Conservation (phyloP, 257 asterid species). For the Jasminum sambac region DNA sequence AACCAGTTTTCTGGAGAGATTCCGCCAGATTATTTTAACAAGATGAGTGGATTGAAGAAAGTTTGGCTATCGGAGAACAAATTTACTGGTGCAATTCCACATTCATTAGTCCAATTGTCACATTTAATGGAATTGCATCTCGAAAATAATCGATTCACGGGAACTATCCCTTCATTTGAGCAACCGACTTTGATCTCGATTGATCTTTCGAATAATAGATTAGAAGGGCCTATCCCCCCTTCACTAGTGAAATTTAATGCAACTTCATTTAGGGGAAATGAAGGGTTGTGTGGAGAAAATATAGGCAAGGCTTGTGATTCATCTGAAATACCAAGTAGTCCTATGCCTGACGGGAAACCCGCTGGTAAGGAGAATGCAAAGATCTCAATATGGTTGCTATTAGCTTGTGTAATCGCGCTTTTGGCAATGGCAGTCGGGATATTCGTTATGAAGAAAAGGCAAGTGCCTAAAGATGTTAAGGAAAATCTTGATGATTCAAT, state of each 20-base stretch:
- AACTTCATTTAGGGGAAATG: constrained; percentile 50
- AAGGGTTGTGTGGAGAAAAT: constrained; percentile 55
- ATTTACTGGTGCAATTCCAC: constrained; percentile 62
- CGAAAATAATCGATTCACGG: constrained; percentile 64
- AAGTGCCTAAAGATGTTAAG: constrained; percentile 7
- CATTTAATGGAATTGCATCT: constrained; percentile 56
- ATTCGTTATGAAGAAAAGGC: constrained; percentile 36
- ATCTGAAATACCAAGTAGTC: neutral
- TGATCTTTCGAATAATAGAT: constrained; percentile 52
- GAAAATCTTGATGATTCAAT: constrained; percentile 19
- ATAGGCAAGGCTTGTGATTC: constrained; percentile 33
- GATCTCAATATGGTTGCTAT: constrained; percentile 26
- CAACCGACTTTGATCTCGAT: constrained; percentile 37
- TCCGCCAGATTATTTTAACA: constrained; percentile 48
- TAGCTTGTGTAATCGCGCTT: constrained; percentile 22
- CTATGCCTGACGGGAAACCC: neutral
- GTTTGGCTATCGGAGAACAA: constrained; percentile 64
- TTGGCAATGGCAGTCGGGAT: constrained; percentile 35
- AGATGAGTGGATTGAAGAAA: constrained; percentile 61
- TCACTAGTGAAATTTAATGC: constrained; percentile 36
- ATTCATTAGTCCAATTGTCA: constrained; percentile 39
- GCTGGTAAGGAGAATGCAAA: neutral
- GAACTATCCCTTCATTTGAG: constrained; percentile 50
- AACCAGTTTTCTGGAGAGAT: constrained; percentile 75
- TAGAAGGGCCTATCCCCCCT: constrained; percentile 64